Evolutionary conservation across 1,284 basidiomycete genomes (phyloP).

Genomic region (Ceratobasidium sp.): DNA sequence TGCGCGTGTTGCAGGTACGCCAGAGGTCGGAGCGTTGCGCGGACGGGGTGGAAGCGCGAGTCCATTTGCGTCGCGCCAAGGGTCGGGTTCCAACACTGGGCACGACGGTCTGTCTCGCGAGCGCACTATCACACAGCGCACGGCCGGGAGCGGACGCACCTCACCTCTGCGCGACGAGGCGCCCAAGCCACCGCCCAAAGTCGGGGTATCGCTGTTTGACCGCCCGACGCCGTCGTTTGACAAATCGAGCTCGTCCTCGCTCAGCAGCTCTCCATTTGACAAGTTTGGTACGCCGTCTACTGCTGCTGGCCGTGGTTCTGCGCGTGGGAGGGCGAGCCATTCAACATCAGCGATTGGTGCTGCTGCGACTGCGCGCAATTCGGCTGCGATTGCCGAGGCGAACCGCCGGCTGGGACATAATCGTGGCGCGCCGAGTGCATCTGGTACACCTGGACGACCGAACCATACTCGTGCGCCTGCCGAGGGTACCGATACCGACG

Average conservation of each 20-base stretch:
- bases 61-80: not conserved
- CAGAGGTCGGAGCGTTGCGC: conserved; percentile 3
- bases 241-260: conserved; percentile 16
- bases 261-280: not conserved
- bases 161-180: not conserved
- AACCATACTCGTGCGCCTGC: conserved; percentile 23
- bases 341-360: conserved; percentile 37
- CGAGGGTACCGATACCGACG: conserved; percentile 34
- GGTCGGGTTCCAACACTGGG: not conserved
- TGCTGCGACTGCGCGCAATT: conserved; percentile 34
- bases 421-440: not conserved
- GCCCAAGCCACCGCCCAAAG: conserved; percentile 1
- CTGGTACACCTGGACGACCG: conserved; percentile 5
- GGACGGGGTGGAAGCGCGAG: not conserved
- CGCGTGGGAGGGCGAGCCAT: conserved; percentile 25
- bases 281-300: not conserved
- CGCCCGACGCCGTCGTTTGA: not conserved
- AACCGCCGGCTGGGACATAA: conserved; percentile 1
- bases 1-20: not conserved
- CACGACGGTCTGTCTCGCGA: conserved; percentile 22
- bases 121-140: conserved; percentile 37
- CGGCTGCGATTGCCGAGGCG: conserved; percentile 33
- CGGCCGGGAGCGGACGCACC: not conserved
- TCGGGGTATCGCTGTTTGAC: conserved; percentile 41
- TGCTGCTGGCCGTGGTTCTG: not conserved